Evolutionary conservation across 345 rosid species (phyloP), one percentile per base, ranked within the genome.

Genomic region (Bruguiera parviflora): DNA sequence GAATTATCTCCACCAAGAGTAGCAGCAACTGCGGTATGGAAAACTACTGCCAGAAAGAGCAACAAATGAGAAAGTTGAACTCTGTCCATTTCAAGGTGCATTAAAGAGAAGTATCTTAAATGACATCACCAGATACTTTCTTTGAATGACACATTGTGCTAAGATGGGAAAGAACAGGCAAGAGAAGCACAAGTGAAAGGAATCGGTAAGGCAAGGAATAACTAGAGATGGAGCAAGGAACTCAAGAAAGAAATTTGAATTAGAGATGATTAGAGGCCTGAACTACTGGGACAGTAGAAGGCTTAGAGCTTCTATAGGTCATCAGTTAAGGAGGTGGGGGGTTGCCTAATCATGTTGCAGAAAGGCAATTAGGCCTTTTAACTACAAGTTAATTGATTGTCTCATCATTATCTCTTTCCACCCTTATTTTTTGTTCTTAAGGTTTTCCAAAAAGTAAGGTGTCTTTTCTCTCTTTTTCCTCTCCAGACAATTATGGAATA

Each of bases 71-170:
- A 67, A 58, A 69, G 68, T 53, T 60, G 78, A 53, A 35, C 58
- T 72, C 71, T 65, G 29, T 65, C 74, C 88, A 80, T 86, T 61
- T 74, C 61, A 49, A 75, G 67, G 46, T 59, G 67, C 24, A 69
- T 58, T 9, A 67, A 18, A 67, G 52, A 57, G 66, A 67, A 51
- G 33, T 6, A 69, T 55, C 68, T 33, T 37, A 72, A 63, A 70
- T 32, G 32, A 16, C 22, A 59, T 61, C 16, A 62, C 72, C 71
- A 75, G 71, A 73, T 63, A 53, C 58, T 43, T 21, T n/a, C 58
- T 27, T 67, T 24, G 11, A 62, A 62, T 49, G 65, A 70, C 67
- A 72, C 76, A 4, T 64, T 53, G n/a, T 63, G 55, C 16, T 20
- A 32, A 32, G 53, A 37, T 3, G 46, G 35, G 65, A 51, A 67